A percentile compares a stretch with the other conserved stretches of the same genome.
Evolutionary conservation across 1,139 yeast genomes (phyloP).

Genomic region (Scheffersomyces segobiensis): DNA sequence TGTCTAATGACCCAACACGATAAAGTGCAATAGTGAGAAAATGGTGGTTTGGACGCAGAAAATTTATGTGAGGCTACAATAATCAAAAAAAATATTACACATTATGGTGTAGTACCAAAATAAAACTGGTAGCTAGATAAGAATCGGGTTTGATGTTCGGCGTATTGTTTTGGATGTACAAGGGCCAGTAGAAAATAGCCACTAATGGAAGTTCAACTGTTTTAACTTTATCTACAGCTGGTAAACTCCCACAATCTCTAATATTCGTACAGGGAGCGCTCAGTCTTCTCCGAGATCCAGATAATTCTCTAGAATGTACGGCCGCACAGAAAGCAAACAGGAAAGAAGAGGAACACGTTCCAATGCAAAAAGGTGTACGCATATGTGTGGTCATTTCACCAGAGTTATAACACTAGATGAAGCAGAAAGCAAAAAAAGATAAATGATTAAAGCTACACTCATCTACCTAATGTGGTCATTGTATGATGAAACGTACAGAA

Average conservation of each 20-base stretch:
- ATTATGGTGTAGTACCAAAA: background rate
- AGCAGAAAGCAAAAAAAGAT: background rate
- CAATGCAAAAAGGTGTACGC: background rate
- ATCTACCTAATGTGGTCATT: background rate
- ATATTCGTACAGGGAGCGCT: background rate
- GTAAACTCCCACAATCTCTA: background rate
- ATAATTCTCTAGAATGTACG: background rate
- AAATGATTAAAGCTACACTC: background rate
- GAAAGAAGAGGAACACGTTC: background rate
- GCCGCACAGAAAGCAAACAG: background rate
- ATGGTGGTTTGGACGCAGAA: background rate
- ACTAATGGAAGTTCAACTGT: background rate
- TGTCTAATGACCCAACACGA: background rate
- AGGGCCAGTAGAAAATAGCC: background rate
- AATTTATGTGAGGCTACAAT: background rate
- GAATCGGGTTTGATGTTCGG: background rate
- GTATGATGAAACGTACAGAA: background rate
- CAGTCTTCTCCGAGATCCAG: background rate
- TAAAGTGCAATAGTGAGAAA: background rate
- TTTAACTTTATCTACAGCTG: background rate
- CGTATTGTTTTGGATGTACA: background rate
- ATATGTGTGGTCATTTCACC: background rate
- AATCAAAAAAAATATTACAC: background rate
- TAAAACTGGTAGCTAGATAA: background rate
- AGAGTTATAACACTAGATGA: background rate